These are phyloP conservation scores for Coemansia sp. DNA, from an alignment of 192 early-diverging fungal genomes.

Conservation along the genomic window DNA sequence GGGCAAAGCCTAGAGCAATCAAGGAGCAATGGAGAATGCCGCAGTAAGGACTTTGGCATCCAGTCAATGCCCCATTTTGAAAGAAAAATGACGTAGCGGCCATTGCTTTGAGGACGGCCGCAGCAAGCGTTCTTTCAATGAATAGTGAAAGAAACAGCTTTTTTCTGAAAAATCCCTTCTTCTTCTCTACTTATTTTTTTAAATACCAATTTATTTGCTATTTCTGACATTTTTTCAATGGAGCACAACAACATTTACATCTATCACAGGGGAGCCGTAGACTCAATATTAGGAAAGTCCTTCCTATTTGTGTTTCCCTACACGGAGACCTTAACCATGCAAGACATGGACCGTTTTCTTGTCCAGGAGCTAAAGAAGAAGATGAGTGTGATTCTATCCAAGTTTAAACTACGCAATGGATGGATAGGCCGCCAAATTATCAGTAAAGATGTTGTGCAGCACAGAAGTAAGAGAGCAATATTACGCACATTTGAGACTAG, in stretches of 20 bases:
- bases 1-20: too few relatives aligned
- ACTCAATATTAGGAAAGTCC: background rate
- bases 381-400: background rate
- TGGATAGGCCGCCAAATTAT: background rate
- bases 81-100: background rate
- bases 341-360: background rate
- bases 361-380: background rate
- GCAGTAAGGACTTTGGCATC: background rate
- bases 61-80: background rate
- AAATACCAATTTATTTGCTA: background rate
- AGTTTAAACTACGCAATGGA: background rate
- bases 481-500: background rate
- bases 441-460: background rate
- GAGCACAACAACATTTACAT: conserved; percentile 1
- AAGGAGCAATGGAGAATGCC: background rate
- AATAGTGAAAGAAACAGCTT: background rate
- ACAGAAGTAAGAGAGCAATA: background rate
- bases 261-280: background rate
- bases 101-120: background rate
- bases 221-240: background rate
- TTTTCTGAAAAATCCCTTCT: too few relatives aligned
- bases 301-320: background rate
- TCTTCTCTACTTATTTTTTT: background rate
- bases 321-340: background rate
- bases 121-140: background rate